Base-by-base conservation (phyloP, 805 yeast species). In the Metschnikowia reukaufii region DNA sequence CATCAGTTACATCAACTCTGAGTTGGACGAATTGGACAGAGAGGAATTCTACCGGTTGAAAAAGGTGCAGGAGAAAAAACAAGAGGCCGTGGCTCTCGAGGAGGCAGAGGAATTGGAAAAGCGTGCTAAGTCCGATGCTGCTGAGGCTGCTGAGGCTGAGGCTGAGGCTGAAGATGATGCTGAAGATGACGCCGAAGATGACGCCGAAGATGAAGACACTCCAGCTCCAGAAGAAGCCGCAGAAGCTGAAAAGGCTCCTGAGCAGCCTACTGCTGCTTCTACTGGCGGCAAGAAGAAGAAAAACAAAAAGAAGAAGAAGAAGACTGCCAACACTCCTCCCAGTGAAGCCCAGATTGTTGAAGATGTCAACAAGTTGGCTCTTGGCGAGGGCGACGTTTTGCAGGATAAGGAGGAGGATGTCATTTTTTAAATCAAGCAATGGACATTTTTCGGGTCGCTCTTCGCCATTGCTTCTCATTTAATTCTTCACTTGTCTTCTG, bases 31-130 rank as follows among this genome's bases (percentile, higher is more conserved):
- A 72, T 79, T 94, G 66, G 98, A 94, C 66, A 86, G 99, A 79
- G 99, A 92, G 72, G 99, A 92, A 71, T 92, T 92, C 65, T 94
- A 91, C 73, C 79, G 99, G 61, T 81, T 92, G 73, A 94, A 94
- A 76, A 92, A 92, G 70, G 97, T 92, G 44, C 96, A 90, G 68
- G 96, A 88, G 63, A 89, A 88, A 83, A 90, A 90, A 68, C 96
- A 89, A 69, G 78, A 81, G 48, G 92, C 87, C 44, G 78, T 77
- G 17, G 90, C 88, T 3, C 78, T 76, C 18, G 75, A 76, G 20
- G 94, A 84, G 53, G 77, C 74, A 17, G 86, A 79, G 54, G 76
- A 66, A 13, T 62, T 43, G 37, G 49, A 49, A 39, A 46, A 39
- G 40, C 31, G 58, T 20, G 62, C 48, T 7, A 44, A 56, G 19